Base-by-base conservation (phyloP, 2,329 filamentous ascomycete genomes). In the Epichloe glyceriae region DNA sequence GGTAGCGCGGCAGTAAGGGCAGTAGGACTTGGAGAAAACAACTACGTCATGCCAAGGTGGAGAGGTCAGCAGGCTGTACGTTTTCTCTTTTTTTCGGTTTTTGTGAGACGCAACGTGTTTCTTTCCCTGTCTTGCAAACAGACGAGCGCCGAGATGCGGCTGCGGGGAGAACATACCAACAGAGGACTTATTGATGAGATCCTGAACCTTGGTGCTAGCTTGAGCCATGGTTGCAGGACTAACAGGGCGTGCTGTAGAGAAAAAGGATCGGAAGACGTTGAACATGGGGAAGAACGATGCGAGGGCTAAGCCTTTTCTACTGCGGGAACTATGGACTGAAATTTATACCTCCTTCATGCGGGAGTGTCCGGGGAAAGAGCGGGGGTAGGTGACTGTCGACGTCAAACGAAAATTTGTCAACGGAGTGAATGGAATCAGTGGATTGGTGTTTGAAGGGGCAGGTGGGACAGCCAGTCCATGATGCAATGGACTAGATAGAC, bases 11-110 rank as follows among this genome's bases (percentile, higher is more conserved):
- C 91, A 97, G 79, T 95, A 94, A 12, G 90, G 89, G 79, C 93
- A 98, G 74, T 88, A 95, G 15, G 85, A 88, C 76, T 98, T 98
- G 71, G 85, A 90, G 79, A 98, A 98, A 67, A 98, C 87, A 62
- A 93, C 86, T 87, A 47, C 46, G 20, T 34, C 19, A 19, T 15
- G 20, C 10, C 7, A 33, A 33, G 5, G 30, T 8, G 15, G 19
- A 12, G 7, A 52, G 19, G 6, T 46, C 5, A 22, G 30, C 17
- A 15, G 14, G 46, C 43, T 45, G n/a, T 19, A 2, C 15, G 2
- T 3, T 46, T 35, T 46, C 11, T 11, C 4, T 11, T 7, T 14
- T 38, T 38, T 38, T 30, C 8, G 6, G 8, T 1, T 11, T 10
- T 11, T 30, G 30, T 30, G 30, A 11, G 26, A 30, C 8, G 30